Base-by-base conservation (phyloP, 2,329 filamentous ascomycete species). In the Ceratocystis cubensis region DNA sequence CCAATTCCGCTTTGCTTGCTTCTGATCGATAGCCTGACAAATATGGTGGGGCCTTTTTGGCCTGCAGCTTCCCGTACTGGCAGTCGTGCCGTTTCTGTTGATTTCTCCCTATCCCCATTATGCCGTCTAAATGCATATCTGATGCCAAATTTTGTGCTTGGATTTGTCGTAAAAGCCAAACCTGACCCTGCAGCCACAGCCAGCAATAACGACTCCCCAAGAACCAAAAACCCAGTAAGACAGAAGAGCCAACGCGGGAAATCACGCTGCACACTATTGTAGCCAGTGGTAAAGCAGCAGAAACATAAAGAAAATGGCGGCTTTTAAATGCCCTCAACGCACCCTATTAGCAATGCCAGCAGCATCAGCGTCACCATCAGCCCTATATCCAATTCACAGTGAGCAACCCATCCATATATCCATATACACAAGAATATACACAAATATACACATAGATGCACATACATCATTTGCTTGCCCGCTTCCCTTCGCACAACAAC, bases 301-400 rank as follows among this genome's bases (percentile, higher is more conserved):
- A 41, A 15, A 3, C 22, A 25, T 15, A 28, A 2, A 50, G 61
- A 45, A 63, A 50, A 63, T 64, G 62, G 46, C 46, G 30, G 53
- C 46, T n/a, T 53, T 17, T 44, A n/a, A 20, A 41, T 53, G 8
- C 15, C 22, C 62, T 10, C 62, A 33, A 13, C 62, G 62, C 46
- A 46, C 46, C 33, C 13, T 41, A 4, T 41, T 41, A 41, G 37
- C 30, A 33, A 33, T 33, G 0, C 30, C 30, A 33, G 30, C 37
- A 41, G 62, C 37, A n/a, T 59, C 56, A n/a, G 46, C 62, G 17
- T 41, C 61, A 50, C 20, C 62, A n/a, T 41, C 62, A 64, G 62
- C 62, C 46, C 50, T 64, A 45, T 28, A 64, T 56, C 44, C 62
- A 20, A 17, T 44, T 56, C 22, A 15, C 46, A 53, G 62, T 64